A percentile compares a stretch with the other conserved stretches of the same genome.
These are phyloP conservation scores for Oenanthe javanica DNA, from an alignment of 140 eudicot genomes.

Conservation along the genomic window DNA sequence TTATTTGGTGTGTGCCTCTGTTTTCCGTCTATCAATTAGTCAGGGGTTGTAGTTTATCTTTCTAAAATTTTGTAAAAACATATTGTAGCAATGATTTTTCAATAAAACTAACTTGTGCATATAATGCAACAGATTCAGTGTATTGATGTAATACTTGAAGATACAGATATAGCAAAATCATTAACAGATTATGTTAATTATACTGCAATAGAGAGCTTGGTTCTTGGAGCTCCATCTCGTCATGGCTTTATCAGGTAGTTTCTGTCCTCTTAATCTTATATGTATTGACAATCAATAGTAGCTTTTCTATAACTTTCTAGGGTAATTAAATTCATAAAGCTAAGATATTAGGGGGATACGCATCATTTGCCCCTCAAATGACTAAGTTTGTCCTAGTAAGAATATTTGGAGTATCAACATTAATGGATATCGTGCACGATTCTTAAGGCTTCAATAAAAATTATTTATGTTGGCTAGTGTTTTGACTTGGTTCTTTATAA, in stretches of 20 bases:
- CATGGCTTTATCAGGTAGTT: conserved; percentile 74
- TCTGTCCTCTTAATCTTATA: neutral
- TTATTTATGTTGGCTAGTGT: neutral
- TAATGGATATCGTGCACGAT: neutral
- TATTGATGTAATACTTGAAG: conserved; percentile 54
- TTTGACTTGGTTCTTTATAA: conserved; percentile 13
- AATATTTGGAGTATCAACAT: neutral
- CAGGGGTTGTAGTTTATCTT: neutral
- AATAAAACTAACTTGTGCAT: neutral
- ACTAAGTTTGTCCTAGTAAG: neutral
- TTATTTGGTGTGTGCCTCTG: neutral
- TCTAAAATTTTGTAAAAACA: neutral
- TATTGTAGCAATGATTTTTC: neutral
- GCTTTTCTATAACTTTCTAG: neutral
- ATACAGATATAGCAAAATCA: conserved; percentile 50
- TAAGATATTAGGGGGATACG: neutral
- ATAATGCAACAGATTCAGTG: conserved; percentile 40
- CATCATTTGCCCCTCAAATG: neutral
- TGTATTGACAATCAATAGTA: neutral
- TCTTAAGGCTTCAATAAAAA: neutral
- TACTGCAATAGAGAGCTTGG: conserved; percentile 61
- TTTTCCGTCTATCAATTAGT: neutral
- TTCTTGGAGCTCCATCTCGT: conserved; percentile 70
- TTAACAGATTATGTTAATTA: conserved; percentile 52
- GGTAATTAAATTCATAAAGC: too few species aligned